Percentiles rank a stretch among this genome's conserved stretches.
Evolutionary conservation across 1,139 yeast species (phyloP).

Genomic region (Scheffersomyces parashehatae): DNA sequence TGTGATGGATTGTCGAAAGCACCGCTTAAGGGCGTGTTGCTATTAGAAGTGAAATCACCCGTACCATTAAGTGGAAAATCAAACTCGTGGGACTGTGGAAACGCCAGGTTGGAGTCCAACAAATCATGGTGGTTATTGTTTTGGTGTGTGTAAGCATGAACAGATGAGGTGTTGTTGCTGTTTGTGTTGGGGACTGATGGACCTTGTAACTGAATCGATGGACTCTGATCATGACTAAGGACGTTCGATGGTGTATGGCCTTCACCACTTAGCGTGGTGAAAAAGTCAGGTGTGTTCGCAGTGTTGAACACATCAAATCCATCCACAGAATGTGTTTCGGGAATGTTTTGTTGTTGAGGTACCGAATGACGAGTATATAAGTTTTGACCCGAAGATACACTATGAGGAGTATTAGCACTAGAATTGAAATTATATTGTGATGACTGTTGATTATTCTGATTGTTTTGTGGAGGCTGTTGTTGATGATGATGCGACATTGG

Average conservation of each 20-base stretch:
- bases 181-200: slow-evolving; percentile 3
- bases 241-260: slow-evolving; percentile 21
- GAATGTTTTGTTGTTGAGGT: slow-evolving; percentile 3
- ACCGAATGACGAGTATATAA: slow-evolving; percentile 4
- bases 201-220: neutral
- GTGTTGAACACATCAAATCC: slow-evolving; percentile 9
- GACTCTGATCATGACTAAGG: slow-evolving; percentile 3
- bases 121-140: slow-evolving; percentile 6
- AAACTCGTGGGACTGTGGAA: slow-evolving; percentile 4
- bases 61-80: slow-evolving; percentile 4
- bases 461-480: neutral
- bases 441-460: slow-evolving; percentile 3
- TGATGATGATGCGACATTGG: slow-evolving; percentile 1
- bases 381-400: slow-evolving; percentile 6
- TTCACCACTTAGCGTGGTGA: slow-evolving; percentile 12
- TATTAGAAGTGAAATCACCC: neutral
- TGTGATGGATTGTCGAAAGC: slow-evolving; percentile 1
- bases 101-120: slow-evolving; percentile 4
- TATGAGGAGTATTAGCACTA: slow-evolving; percentile 8
- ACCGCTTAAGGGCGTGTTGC: slow-evolving; percentile 1
- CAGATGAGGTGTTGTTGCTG: slow-evolving; percentile 2
- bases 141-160: slow-evolving; percentile 11
- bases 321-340: slow-evolving; percentile 13
- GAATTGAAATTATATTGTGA: neutral
- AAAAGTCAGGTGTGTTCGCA: slow-evolving; percentile 34